Base-by-base conservation (phyloP, 352 stramenopile species). In the Aphanomyces cochlioides region DNA sequence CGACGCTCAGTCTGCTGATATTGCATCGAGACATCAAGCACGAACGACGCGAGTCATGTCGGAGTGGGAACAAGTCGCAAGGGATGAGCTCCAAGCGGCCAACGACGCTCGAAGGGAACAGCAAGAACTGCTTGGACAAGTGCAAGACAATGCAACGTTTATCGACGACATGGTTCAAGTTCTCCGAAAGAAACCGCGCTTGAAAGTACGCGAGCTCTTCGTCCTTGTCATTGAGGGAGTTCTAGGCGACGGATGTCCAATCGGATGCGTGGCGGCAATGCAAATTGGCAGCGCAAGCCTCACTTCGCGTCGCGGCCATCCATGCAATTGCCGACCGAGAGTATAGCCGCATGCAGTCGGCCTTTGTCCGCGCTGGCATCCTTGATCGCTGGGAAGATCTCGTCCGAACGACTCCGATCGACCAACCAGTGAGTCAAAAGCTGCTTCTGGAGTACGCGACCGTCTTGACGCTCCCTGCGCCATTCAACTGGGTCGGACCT, bases 141-240 rank as follows among this genome's bases (percentile, higher is more conserved):
- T 63, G 56, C 34, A 21, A 12, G 34, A 63, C 5, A 21, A 63
- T 7, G 3, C 7, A 7, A 63, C 56, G 7, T 63, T 63, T 10
- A 37, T 63, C 56, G 56, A 63, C 10, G 38, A 21, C n/a, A 63
- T 63, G 56, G 13, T 41, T 5, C 56, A 37, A 8, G 10, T 45
- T 8, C 56, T 63, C 7, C 56, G 56, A 6, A 63, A 63, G 56
- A 63, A 63, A 37, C 56, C 56, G 6, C 56, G 56, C 34, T 38
- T 63, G 5, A 38, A 17, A 38, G 56, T 63, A 58, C 50, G 5
- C 12, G 50, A 12, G 37, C 50, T 8, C 50, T n/a, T 10, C 13
- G 48, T 34, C 48, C 7, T 34, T 21, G 48, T 59, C 50, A 37
- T 19, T 37, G 54, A 36, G 17, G 2, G 19, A n/a, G 13, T 57